phyloP scores from a whole-genome alignment of 768 basidiomycete genomes.

The Pulveroboletus sp. region DNA sequence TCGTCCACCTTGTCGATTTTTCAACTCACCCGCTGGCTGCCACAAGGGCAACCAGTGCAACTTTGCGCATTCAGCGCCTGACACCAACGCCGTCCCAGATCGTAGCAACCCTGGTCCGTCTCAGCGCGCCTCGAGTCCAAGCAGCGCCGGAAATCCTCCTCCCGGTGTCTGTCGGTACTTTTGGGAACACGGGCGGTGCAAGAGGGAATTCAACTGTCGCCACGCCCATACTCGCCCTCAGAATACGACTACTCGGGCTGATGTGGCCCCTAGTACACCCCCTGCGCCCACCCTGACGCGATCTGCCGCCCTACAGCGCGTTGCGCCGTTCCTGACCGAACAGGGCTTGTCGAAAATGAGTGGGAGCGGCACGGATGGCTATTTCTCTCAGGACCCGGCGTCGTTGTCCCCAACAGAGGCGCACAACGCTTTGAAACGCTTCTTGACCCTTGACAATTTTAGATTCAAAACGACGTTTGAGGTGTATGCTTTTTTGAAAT shows the following conservation, averaged over 20 bases:
- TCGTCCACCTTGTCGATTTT: conserved; percentile 38
- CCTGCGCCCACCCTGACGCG: conserved; percentile 5
- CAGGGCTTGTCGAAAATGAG: conserved; percentile 43
- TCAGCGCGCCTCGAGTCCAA: conserved; percentile 1
- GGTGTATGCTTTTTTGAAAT: conserved; percentile 43
- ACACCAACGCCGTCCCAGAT: conserved; percentile 14
- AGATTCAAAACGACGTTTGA: conserved; percentile 40
- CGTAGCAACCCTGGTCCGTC: not conserved
- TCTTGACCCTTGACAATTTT: conserved; percentile 42
- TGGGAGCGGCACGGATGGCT: conserved; percentile 42
- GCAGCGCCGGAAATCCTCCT: conserved; percentile 11
- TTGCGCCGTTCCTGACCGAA: conserved; percentile 46
- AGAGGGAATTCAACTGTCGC: conserved; percentile 43
- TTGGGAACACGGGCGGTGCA: conserved; percentile 48
- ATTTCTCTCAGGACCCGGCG: conserved; percentile 34
- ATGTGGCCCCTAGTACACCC: too few species aligned
- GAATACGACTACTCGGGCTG: too few species aligned
- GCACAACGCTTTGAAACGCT: conserved; percentile 43
- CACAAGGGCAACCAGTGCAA: conserved; percentile 39
- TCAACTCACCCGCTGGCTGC: conserved; percentile 45
- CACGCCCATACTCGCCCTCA: conserved; percentile 34
- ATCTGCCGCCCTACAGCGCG: conserved; percentile 17
- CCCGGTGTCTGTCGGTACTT: conserved; percentile 45
- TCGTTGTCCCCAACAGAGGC: conserved; percentile 44
- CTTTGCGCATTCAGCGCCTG: conserved; percentile 28